Conservation (phyloP, 1,139 yeast species). For the Entelexis sorbosivorans region DNA sequence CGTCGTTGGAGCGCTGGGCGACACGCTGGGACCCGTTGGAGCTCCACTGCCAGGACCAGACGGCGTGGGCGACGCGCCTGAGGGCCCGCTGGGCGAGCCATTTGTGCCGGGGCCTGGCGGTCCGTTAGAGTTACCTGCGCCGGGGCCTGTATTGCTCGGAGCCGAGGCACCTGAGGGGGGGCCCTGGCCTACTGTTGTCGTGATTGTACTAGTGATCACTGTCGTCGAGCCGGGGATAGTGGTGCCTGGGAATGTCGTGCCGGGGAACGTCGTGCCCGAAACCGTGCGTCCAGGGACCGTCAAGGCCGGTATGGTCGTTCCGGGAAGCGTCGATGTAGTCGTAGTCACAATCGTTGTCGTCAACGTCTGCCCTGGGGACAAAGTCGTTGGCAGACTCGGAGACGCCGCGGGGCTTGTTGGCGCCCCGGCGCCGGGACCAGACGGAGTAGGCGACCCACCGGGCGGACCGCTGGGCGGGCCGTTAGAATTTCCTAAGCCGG, state of each 20-base stretch:
- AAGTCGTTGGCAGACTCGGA: background rate
- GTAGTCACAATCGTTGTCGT: conserved; percentile 1
- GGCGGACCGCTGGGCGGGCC: background rate
- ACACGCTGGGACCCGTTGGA: too few species aligned
- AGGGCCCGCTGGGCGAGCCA: too few species aligned
- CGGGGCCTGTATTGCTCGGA: too few species aligned
- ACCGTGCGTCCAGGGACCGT: conserved; percentile 17
- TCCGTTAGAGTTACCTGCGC: too few species aligned
- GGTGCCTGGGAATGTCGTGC: conserved; percentile 17
- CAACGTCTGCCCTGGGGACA: background rate
- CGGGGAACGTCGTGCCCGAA: conserved; percentile 14
- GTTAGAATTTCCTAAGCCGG: background rate
- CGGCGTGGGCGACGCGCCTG: background rate
- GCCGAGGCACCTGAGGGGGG: too few species aligned
- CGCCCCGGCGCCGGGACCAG: background rate
- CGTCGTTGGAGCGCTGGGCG: background rate
- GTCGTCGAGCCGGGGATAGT: conserved; percentile 18
- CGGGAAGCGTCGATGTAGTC: conserved; percentile 9
- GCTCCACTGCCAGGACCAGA: too few species aligned
- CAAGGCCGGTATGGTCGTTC: conserved; percentile 22
- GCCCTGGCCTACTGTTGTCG: background rate
- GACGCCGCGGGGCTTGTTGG: background rate
- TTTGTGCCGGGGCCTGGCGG: too few species aligned
- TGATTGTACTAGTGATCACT: background rate
- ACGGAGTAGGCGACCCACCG: too few species aligned